phyloP scores from a whole-genome alignment of 164 flowering plant species.

The Cinnamomum chago region DNA sequence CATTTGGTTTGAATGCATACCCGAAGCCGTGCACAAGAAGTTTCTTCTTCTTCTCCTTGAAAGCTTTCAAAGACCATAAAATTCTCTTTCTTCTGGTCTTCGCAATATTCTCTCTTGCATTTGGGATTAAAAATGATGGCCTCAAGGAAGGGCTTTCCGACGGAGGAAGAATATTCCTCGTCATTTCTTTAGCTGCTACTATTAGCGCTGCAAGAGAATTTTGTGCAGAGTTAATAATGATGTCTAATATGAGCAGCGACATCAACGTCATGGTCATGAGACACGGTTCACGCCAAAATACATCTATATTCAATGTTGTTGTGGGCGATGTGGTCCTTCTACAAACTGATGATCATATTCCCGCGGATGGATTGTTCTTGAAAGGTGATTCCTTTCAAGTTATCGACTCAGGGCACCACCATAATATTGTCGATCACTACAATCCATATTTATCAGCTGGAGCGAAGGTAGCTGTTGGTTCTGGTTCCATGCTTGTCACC shows the following conservation, averaged over 20 bases:
- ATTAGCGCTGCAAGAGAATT: constrained; percentile 36
- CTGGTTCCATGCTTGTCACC: constrained; percentile 46
- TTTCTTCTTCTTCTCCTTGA: constrained; percentile 28
- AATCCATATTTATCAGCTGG: constrained; percentile 35
- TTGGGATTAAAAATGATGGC: constrained; percentile 43
- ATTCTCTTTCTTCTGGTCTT: constrained; percentile 38
- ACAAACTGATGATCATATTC: constrained; percentile 46
- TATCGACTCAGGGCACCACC: constrained; percentile 42
- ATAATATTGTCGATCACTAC: constrained; percentile 27
- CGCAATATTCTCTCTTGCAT: constrained; percentile 36
- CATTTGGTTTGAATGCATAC: constrained; percentile 43
- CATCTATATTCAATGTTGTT: constrained; percentile 36
- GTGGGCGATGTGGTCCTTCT: constrained; percentile 45
- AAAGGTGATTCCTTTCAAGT: constrained; percentile 38
- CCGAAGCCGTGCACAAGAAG: constrained; percentile 29
- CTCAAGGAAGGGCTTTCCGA: constrained; percentile 43
- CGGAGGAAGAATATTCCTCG: constrained; percentile 43
- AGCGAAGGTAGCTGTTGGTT: constrained; percentile 40
- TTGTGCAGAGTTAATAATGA: constrained; percentile 27
- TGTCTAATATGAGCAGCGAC: constrained; percentile 21
- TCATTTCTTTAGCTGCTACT: constrained; percentile 31
- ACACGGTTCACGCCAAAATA: constrained; percentile 19
- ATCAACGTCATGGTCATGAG: constrained; percentile 37
- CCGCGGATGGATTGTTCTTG: constrained; percentile 49
- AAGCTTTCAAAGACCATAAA: constrained; percentile 41